These are phyloP conservation scores for Talaromyces stipitatus DNA, from an alignment of 495 filamentous ascomycete genomes.

Conservation along the genomic window DNA sequence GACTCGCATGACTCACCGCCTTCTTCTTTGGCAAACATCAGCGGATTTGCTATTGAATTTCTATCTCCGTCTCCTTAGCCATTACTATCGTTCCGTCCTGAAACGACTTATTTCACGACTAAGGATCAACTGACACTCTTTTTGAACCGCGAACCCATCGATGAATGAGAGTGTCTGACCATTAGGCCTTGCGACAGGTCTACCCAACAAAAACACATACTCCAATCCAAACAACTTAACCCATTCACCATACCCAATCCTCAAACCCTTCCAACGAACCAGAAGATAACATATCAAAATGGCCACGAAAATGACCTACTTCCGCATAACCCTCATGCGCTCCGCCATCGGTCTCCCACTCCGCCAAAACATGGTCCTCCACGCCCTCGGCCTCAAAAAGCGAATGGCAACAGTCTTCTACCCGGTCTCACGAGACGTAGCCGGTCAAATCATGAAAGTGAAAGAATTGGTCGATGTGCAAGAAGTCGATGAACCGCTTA, in stretches of 20 bases:
- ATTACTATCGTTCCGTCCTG: neutral
- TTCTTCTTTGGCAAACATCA: neutral
- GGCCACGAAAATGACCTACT: constrained; percentile 65
- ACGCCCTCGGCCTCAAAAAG: constrained; percentile 81
- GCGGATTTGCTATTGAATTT: neutral
- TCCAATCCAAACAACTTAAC: neutral
- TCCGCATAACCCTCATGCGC: constrained; percentile 91
- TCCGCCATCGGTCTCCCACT: constrained; percentile 86
- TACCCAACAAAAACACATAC: neutral
- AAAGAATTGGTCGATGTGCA: constrained; percentile 88
- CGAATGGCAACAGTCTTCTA: constrained; percentile 89
- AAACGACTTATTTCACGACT: neutral
- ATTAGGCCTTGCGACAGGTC: neutral
- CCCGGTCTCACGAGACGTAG: constrained; percentile 71
- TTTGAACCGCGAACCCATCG: neutral
- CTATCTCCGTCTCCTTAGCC: neutral
- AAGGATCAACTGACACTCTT: neutral
- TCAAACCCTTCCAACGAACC: neutral
- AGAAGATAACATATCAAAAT: neutral
- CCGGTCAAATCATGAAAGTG: constrained; percentile 95
- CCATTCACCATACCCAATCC: neutral
- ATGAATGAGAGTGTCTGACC: neutral
- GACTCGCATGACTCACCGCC: neutral
- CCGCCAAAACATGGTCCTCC: constrained; percentile 73
- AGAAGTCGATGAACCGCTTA: constrained; percentile 68